Conservation (phyloP, 345 rosid genomes). For the thale cress (Arabidopsis thaliana) region TAIR10.1 NC_003070.9:362501-363000, state of each 20-base stretch:
- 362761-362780: slow-evolving; percentile 52
- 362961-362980: neutral
- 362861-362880: slow-evolving; percentile 49
- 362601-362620: slow-evolving; percentile 71
- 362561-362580: slow-evolving; percentile 57
- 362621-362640: slow-evolving; percentile 75
- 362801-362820: slow-evolving; percentile 58
- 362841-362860: slow-evolving; percentile 60
- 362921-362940: slow-evolving; percentile 58
- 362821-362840: slow-evolving; percentile 65
- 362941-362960: slow-evolving; percentile 54
- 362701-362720: slow-evolving; percentile 70
- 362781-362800: slow-evolving; percentile 73
- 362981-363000: neutral
- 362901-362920: slow-evolving; percentile 66
- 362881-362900: slow-evolving; percentile 63
- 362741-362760: slow-evolving; percentile 61
- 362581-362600: slow-evolving; percentile 79
- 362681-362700: slow-evolving; percentile 70
- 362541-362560: slow-evolving; percentile 72
- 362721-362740: slow-evolving; percentile 67
- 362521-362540: slow-evolving; percentile 78
- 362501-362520: slow-evolving; percentile 61
- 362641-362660: slow-evolving; percentile 60
- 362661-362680: slow-evolving; percentile 68